Evolutionary conservation across 163 green algal genomes (phyloP).

Genomic region (Chloromonas sp.): DNA sequence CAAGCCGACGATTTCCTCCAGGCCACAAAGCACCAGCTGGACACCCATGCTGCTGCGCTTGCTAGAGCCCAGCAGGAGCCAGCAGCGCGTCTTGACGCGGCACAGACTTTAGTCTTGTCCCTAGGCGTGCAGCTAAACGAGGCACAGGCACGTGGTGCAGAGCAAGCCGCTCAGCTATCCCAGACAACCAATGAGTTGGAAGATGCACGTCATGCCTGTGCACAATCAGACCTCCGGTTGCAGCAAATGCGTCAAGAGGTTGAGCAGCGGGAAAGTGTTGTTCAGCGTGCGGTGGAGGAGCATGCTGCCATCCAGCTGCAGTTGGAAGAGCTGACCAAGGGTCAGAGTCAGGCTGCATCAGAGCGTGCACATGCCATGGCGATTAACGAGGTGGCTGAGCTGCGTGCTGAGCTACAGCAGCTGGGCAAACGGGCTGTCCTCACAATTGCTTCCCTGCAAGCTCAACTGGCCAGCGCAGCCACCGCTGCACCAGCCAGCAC

Average conservation of each 20-base stretch:
- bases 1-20: background rate
- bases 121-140: background rate
- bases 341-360: background rate
- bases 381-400: background rate
- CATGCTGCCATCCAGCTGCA: background rate
- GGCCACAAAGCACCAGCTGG: background rate
- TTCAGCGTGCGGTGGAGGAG: background rate
- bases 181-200: background rate
- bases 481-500: background rate
- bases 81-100: background rate
- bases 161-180: background rate
- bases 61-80: background rate
- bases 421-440: background rate
- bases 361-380: background rate
- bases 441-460: background rate
- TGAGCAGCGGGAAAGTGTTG: background rate
- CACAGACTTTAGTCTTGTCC: no score
- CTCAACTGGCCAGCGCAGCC: background rate
- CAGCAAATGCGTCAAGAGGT: background rate
- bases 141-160: no score
- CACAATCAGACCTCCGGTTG: background rate
- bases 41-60: background rate
- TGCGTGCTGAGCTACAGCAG: background rate
- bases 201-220: background rate
- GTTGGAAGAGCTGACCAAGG: background rate